Base-by-base conservation (phyloP, 2,329 filamentous ascomycete species). In the Penicillium sp. region DNA sequence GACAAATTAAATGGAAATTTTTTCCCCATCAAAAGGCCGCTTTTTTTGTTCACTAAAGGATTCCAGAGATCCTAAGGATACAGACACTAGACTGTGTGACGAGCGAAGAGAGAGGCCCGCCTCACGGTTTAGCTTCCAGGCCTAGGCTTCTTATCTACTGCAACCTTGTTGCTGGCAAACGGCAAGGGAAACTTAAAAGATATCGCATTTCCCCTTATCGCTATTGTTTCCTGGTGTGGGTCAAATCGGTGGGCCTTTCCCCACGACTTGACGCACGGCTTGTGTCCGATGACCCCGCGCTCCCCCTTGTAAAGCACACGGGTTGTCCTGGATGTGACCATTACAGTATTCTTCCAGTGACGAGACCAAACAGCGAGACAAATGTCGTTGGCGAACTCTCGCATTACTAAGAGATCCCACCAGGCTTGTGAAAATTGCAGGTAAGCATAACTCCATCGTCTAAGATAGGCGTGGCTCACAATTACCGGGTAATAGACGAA, bases 401-500 rank as follows among this genome's bases (percentile, higher is more conserved):
- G 60, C 63, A 54, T 60, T 13, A 58, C 36, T 35, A 62, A 61
- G 53, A 59, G 57, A 60, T 61, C 60, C 27, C 60, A 67, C 51
- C 61, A 67, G 27, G 60, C 60, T 27, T 61, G 61, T 44, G 64
- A 63, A 54, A 64, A 63, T 33, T 68, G 66, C 58, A 47, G 63
- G 63, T 64, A 13, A 39, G 55, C 58, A 14, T 3, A 49, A 35
- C 7, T 3, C n/a, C 7, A n/a, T 7, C 11, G 4, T 11, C 7
- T 4, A 31, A 37, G 62, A 58, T 60, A 19, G 40, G 53, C 58
- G 9, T 10, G 3, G 16, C 43, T 18, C 16, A 33, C n/a, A 35
- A 16, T 33, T 27, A 49, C 67, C 47, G 35, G 33, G 41, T 11
- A 14, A 50, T 60, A 78, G 80, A 65, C 69, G 80, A 52, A 82